Conservation (phyloP, 2,329 filamentous ascomycete genomes). For the Cucurbitaria berberidis region DNA sequence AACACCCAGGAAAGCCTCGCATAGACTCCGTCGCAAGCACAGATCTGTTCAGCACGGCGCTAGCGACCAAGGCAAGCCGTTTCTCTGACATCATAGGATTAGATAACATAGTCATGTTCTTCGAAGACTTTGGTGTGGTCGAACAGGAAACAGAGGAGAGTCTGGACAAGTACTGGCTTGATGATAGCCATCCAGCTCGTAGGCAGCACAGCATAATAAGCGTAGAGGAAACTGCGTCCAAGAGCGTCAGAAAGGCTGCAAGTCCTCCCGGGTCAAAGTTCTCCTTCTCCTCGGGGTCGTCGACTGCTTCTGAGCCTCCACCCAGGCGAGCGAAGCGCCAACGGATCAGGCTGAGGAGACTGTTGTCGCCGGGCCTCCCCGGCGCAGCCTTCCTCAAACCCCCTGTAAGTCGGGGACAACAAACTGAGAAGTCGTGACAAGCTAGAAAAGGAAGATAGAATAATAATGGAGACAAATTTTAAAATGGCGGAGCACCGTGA, state of each 20-base stretch:
- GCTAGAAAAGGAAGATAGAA: conserved; percentile 8
- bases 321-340: conserved; percentile 23
- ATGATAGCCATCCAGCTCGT: conserved; percentile 4
- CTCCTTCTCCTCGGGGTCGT: conserved; percentile 33
- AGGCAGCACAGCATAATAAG: conserved; percentile 12
- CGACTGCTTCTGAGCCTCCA: conserved; percentile 16
- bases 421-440: conserved; percentile 17
- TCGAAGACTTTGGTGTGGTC: conserved; percentile 49
- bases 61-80: conserved; percentile 20
- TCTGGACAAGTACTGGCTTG: conserved; percentile 43
- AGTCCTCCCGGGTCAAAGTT: conserved; percentile 21
- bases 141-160: conserved; percentile 33
- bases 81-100: conserved; percentile 34
- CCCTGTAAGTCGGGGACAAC: conserved; percentile 14
- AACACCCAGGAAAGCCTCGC: conserved; percentile 34
- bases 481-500: not conserved
- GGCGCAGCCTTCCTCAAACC: conserved; percentile 22
- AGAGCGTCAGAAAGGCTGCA: conserved; percentile 6
- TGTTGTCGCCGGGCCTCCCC: conserved; percentile 30
- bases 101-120: conserved; percentile 52
- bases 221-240: conserved; percentile 15
- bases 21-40: conserved; percentile 51
- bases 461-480: conserved; percentile 24
- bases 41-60: conserved; percentile 42
- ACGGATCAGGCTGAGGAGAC: conserved; percentile 28